These are phyloP conservation scores for Backusella parvicylindrica DNA, from an alignment of 192 early-diverging fungal genomes.

Conservation along the genomic window DNA sequence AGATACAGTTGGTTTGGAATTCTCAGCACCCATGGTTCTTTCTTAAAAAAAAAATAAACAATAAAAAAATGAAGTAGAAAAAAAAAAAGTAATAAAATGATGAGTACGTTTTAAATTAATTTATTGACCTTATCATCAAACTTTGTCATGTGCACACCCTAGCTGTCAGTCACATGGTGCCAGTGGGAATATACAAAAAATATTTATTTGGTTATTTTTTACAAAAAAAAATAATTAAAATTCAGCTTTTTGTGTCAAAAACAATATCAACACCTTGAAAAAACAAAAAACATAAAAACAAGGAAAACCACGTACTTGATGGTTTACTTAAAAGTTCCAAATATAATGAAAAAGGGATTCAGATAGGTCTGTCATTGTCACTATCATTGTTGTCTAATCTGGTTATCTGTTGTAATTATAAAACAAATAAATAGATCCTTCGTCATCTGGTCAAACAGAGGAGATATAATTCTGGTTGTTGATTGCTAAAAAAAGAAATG, in stretches of 20 bases:
- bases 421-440: constrained; percentile 23
- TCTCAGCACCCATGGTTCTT: neutral
- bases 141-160: neutral
- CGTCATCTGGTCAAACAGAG: constrained; percentile 22
- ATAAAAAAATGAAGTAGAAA: neutral
- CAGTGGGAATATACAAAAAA: neutral
- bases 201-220: neutral
- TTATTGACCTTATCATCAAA: neutral
- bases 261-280: neutral
- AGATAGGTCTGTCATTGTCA: neutral
- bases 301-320: neutral
- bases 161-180: neutral
- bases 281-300: no score
- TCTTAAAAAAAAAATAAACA: neutral
- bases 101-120: neutral
- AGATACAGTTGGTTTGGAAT: neutral
- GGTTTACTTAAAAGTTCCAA: neutral
- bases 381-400: constrained; percentile 14
- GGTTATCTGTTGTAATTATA: constrained; percentile 12
- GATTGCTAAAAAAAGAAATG: neutral
- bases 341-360: neutral
- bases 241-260: neutral
- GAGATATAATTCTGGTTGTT: constrained; percentile 9
- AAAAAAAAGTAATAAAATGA: neutral
- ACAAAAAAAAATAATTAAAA: neutral